Conservation (phyloP, 305 asterid genomes). For the Petunia hybrid region DNA sequence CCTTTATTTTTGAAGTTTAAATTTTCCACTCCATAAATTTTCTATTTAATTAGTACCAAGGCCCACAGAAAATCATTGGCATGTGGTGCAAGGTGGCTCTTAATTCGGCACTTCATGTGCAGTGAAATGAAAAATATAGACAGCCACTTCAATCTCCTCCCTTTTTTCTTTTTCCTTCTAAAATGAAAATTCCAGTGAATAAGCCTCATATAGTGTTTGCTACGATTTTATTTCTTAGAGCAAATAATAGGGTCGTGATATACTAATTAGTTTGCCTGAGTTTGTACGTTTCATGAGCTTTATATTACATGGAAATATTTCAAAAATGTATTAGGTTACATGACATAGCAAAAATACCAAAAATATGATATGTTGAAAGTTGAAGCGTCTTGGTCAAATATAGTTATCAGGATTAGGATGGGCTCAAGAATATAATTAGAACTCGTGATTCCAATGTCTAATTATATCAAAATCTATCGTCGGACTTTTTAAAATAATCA, state of each 20-base stretch:
- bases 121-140: background rate
- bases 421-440: background rate
- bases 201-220: background rate
- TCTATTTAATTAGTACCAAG: background rate
- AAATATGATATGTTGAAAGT: background rate
- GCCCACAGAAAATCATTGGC: background rate
- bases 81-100: slow-evolving; percentile 8
- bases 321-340: too few species aligned
- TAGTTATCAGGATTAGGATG: background rate
- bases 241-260: background rate
- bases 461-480: background rate
- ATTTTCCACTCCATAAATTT: background rate
- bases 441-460: background rate
- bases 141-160: background rate
- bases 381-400: background rate
- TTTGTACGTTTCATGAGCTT: background rate
- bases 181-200: background rate
- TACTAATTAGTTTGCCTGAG: background rate
- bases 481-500: background rate
- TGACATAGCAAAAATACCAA: background rate
- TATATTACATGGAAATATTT: background rate
- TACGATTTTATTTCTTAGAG: background rate
- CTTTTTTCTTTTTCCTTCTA: background rate
- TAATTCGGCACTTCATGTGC: background rate
- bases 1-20: background rate